Evolutionary conservation across 257 asterid species (phyloP).

Genomic region (Solanum clarkiae): DNA sequence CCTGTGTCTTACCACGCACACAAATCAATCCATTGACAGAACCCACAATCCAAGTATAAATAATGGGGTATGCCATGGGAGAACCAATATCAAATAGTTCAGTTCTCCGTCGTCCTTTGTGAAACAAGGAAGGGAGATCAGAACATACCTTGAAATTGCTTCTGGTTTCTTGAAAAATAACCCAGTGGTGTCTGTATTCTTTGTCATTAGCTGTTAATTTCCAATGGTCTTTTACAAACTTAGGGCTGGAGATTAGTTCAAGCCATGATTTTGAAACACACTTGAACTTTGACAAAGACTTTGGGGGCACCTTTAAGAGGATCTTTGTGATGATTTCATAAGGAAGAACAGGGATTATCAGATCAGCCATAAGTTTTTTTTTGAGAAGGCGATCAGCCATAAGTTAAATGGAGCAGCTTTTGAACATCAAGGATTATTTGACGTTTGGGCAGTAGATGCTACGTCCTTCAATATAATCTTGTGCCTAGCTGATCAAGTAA

Average conservation of each 20-base stretch:
- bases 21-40: background rate
- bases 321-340: background rate
- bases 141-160: background rate
- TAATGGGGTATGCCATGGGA: background rate
- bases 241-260: too few relatives aligned
- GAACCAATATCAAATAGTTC: background rate
- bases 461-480: background rate
- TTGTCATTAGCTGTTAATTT: background rate
- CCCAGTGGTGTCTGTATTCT: background rate
- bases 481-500: background rate
- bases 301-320: background rate
- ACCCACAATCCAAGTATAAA: background rate
- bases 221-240: background rate
- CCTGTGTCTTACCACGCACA: background rate
- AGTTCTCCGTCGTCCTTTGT: background rate
- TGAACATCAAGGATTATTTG: background rate
- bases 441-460: background rate
- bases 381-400: too few relatives aligned
- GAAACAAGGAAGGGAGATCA: background rate
- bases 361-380: background rate
- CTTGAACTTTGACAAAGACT: too few relatives aligned
- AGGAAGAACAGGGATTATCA: background rate
- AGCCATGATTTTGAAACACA: too few relatives aligned
- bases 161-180: background rate
- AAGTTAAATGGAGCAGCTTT: background rate